Conservation (phyloP, 2,329 filamentous ascomycete species). For the Magnaporthiopsis incrustans region DNA sequence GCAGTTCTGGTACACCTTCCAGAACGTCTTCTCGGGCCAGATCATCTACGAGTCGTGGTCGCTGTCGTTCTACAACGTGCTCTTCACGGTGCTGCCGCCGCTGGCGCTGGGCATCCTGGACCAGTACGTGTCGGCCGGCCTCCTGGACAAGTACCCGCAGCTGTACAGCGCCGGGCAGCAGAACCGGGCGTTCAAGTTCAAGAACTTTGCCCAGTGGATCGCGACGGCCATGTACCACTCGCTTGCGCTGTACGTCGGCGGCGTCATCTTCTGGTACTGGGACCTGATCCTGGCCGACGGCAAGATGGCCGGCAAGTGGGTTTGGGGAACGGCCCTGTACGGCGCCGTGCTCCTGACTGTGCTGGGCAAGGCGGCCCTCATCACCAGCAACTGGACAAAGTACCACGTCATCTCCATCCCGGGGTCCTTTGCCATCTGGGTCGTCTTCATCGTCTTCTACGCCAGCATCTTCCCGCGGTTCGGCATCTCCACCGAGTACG, state of each 20-base stretch:
- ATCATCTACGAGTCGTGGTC: slow-evolving; percentile 99
- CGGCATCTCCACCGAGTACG: slow-evolving; percentile 74
- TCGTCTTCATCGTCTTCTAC: slow-evolving; percentile 82
- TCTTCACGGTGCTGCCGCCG: slow-evolving; percentile 90
- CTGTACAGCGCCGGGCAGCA: slow-evolving; percentile 89
- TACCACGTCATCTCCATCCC: slow-evolving; percentile 95
- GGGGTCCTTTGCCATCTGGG: slow-evolving; percentile 86
- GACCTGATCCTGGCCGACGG: slow-evolving; percentile 76
- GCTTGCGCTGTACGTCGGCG: slow-evolving; percentile 80
- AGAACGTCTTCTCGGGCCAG: slow-evolving; percentile 95
- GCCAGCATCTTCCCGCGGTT: slow-evolving; percentile 77
- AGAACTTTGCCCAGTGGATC: slow-evolving; percentile 90
- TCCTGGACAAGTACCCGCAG: slow-evolving; percentile 93
- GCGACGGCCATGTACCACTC: slow-evolving; percentile 94
- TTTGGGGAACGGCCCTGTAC: slow-evolving; percentile 94
- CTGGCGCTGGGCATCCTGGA: slow-evolving; percentile 94
- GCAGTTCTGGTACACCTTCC: slow-evolving; percentile 98
- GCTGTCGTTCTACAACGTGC: slow-evolving; percentile 97
- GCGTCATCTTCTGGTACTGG: slow-evolving; percentile 70
- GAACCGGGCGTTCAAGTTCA: slow-evolving; percentile 86
- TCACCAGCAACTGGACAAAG: slow-evolving; percentile 98
- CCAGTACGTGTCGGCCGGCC: slow-evolving; percentile 89
- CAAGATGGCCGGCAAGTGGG: slow-evolving; percentile 84
- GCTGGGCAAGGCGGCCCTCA: slow-evolving; percentile 85
- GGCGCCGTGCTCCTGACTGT: slow-evolving; percentile 90